phyloP scores from a whole-genome alignment of 2,329 filamentous ascomycete species.

The Nothopassalora personata region DNA sequence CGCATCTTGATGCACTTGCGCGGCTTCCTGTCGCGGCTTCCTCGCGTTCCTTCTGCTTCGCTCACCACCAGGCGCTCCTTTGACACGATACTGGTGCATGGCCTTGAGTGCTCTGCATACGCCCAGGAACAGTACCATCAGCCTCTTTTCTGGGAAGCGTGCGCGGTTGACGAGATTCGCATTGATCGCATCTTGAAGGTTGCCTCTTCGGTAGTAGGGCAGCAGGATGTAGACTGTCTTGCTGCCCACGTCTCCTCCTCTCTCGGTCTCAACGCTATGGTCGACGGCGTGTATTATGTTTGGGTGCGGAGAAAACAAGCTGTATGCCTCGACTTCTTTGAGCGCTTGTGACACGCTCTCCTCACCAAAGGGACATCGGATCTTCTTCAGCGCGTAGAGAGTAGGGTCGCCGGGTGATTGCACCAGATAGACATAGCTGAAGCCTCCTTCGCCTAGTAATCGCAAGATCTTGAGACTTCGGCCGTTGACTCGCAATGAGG shows the following conservation, averaged over 20 bases:
- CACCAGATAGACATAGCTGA: slow-evolving; percentile 98
- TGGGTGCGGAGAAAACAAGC: slow-evolving; percentile 73
- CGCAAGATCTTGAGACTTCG: slow-evolving; percentile 94
- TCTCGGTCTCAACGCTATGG: slow-evolving; percentile 72
- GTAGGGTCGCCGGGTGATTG: slow-evolving; percentile 80
- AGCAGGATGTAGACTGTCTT: slow-evolving; percentile 97
- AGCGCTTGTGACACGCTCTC: slow-evolving; percentile 92
- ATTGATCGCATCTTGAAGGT: slow-evolving; percentile 97
- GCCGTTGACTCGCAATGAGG: slow-evolving; percentile 90
- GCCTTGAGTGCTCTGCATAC: slow-evolving; percentile 81
- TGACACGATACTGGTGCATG: slow-evolving; percentile 83
- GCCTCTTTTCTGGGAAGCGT: slow-evolving; percentile 75
- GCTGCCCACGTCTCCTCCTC: slow-evolving; percentile 53
- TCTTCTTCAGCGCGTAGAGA: slow-evolving; percentile 95
- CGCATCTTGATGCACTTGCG: slow-evolving; percentile 47
- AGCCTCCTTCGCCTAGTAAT: slow-evolving; percentile 92
- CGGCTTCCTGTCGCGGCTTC: slow-evolving; percentile 51
- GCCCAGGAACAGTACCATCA: slow-evolving; percentile 87
- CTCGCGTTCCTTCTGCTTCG: slow-evolving; percentile 50
- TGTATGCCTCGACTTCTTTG: slow-evolving; percentile 96
- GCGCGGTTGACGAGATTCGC: slow-evolving; percentile 95
- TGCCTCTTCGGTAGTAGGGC: slow-evolving; percentile 90
- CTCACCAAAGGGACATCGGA: slow-evolving; percentile 93
- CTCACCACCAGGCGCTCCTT: slow-evolving; percentile 49
- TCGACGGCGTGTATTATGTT: slow-evolving; percentile 86